A percentile compares a stretch with the other conserved stretches of the same genome.
Conservation (phyloP, 179 eudicot genomes). For the Silene noctiflora region DNA sequence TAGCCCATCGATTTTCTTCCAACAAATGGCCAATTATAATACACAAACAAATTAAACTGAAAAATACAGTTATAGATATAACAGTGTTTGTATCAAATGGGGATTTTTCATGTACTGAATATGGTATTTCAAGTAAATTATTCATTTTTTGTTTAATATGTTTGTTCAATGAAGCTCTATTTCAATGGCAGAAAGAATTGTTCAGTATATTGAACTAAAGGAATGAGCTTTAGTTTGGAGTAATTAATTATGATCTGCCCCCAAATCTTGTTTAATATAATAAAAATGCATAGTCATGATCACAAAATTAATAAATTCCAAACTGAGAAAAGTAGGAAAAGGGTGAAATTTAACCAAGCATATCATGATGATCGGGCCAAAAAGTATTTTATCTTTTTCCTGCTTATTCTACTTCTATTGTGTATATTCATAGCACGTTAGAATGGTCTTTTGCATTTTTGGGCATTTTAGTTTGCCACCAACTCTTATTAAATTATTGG, state of each 20-base stretch:
- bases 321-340: background rate
- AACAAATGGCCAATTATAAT: conserved; percentile 43
- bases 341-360: background rate
- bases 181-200: conserved; percentile 8
- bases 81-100: conserved; percentile 33
- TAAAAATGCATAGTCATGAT: background rate
- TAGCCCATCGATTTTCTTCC: conserved; percentile 46
- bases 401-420: too few species aligned
- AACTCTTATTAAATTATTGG: too few species aligned
- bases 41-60: conserved; percentile 37
- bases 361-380: background rate
- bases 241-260: too few species aligned
- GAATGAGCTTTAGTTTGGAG: background rate
- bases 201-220: background rate
- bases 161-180: background rate
- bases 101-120: conserved; percentile 22
- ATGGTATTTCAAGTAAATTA: conserved; percentile 17
- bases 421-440: too few species aligned
- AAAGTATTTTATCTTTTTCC: too few species aligned
- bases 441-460: too few species aligned
- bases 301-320: background rate
- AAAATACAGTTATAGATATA: conserved; percentile 42
- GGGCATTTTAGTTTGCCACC: too few species aligned
- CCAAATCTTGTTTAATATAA: background rate
- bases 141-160: background rate